Base-by-base conservation (phyloP, 2,329 filamentous ascomycete genomes). In the Sporothrix luriei region DNA sequence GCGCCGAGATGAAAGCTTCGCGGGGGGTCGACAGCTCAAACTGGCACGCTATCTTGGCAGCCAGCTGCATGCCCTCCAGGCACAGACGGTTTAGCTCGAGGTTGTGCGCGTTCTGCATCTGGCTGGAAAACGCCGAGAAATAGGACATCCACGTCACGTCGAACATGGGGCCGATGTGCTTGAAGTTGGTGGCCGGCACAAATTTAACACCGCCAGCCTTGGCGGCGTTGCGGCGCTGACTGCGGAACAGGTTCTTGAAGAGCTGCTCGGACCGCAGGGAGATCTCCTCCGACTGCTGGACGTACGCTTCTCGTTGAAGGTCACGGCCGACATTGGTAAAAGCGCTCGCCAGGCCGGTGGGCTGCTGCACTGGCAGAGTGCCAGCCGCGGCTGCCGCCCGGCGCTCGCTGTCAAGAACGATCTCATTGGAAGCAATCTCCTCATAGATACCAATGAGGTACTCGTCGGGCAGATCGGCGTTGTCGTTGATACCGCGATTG, bases 71-170 rank as follows among this genome's bases (percentile, higher is more conserved):
- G 3, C 95, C 95, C 76, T 99, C 94, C 76, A 99, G 90, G 76
- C 95, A 99, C 7, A 97, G 81, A 77, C 90, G 93, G 78, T 97
- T 94, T 19, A 95, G 92, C 74, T 97, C 93, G 4, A 97, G 84
- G 76, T 97, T 97, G 74, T 97, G 92, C 0, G 92, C 91, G 77
- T 97, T 94, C 75, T 98, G 95, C 78, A 95, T 94, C 74, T 96
- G 92, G 66, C 92, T 94, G 1, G 94, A 97, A 33, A 99, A 85
- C 0, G 94, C 94, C 5, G 94, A 98, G 76, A 99, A 91, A 79
- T 97, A 96, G 11, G 94, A 97, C 94, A 98, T 99, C 95, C 95
- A 99, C 0, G 93, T 96, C 29, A 97, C 93, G 75, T 97, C 94
- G 77, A 99, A 98, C 95, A 99, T 99, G 0, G 95, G 93, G 0